A percentile compares a stretch with the other conserved stretches of the same genome.
These are phyloP conservation scores for Dryas alaskensis DNA, from an alignment of 306 rosid genomes.

Conservation along the genomic window DNA sequence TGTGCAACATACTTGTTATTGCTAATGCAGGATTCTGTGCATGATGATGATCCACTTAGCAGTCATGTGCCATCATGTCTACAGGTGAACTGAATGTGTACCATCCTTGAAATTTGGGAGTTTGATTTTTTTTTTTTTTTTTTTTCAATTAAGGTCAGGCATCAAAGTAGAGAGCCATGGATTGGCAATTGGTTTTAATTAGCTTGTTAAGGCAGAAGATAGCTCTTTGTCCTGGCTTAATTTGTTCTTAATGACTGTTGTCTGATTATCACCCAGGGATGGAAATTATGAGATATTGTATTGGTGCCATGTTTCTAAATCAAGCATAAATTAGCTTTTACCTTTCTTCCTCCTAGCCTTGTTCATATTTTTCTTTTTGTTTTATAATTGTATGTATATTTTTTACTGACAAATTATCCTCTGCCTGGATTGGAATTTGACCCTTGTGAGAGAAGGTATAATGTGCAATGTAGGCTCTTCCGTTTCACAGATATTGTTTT, in stretches of 20 bases:
- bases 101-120: constrained; percentile 28
- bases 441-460: not conserved
- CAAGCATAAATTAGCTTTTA: not conserved
- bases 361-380: not conserved
- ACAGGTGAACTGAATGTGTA: constrained; percentile 53
- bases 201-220: constrained; percentile 3
- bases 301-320: not conserved
- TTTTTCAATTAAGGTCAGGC: constrained; percentile 2
- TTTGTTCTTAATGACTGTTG: constrained; percentile 3
- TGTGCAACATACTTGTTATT: constrained; percentile 7
- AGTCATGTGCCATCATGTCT: constrained; percentile 43
- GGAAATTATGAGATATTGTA: constrained; percentile 1
- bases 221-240: constrained; percentile 6
- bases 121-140: not conserved
- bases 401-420: too few species aligned
- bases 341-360: not conserved
- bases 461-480: not conserved
- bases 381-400: not conserved
- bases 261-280: not conserved
- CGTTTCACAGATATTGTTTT: constrained; percentile 15
- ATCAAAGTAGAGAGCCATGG: not conserved
- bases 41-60: constrained; percentile 35
- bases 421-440: not conserved
- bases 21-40: constrained; percentile 52
- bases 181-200: not conserved